A percentile compares a stretch with the other conserved stretches of the same genome.
Conservation (phyloP, 306 rosid genomes). For the Vigna hirtella region DNA sequence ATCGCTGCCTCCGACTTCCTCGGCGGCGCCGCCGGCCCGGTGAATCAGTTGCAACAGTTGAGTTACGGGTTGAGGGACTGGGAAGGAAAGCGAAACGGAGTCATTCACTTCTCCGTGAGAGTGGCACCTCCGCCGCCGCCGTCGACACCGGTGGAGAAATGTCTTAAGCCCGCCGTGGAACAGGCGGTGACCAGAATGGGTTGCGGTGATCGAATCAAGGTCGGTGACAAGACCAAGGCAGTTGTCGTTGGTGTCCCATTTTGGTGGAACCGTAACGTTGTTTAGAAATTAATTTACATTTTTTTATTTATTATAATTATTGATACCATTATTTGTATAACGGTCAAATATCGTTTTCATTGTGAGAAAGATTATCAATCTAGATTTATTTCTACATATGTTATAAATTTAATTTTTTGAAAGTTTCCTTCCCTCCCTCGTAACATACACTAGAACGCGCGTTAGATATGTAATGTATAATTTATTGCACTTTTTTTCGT, state of each 20-base stretch:
- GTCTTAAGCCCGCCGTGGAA: not conserved
- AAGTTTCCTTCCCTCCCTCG: no score
- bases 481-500: not conserved
- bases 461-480: no score
- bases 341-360: not conserved
- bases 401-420: no score
- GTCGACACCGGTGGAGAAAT: not conserved
- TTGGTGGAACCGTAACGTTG: constrained; percentile 40
- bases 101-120: constrained; percentile 63
- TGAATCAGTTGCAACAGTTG: constrained; percentile 44
- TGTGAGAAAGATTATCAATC: not conserved
- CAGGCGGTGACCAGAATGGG: not conserved
- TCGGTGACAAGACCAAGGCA: not conserved
- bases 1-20: constrained; percentile 55
- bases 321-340: not conserved
- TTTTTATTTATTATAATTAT: not conserved
- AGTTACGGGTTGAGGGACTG: constrained; percentile 66
- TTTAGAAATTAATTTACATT: not conserved
- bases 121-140: constrained; percentile 10
- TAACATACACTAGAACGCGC: no score
- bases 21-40: constrained; percentile 17
- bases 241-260: constrained; percentile 20
- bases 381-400: no score
- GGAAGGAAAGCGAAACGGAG: constrained; percentile 60
- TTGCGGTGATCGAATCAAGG: not conserved